Base-by-base conservation (phyloP, 306 rosid species). In the Fagus sylvatica region DNA sequence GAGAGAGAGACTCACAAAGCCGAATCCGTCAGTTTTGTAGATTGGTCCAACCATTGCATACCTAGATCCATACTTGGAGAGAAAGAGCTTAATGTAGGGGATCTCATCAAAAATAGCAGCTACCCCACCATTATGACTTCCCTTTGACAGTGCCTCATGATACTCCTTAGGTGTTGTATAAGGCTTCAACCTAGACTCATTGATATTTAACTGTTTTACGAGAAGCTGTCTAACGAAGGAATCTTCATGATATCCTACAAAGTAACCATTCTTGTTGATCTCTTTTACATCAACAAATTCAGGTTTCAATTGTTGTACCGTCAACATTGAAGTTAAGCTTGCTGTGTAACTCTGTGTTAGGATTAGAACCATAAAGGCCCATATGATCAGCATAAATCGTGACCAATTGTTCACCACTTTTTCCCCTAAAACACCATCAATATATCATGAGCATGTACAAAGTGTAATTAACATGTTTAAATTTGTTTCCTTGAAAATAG, bases 341-440 rank as follows among this genome's bases (percentile, higher is more conserved):
- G 84, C 86, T 2, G 90, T 69, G 75, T 87, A 84, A 62, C 90
- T 79, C 36, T 84, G 86, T 2, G 87, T 80, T 28, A 86, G 74
- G 66, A 86, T 83, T 15, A 83, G 75, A 69, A 83, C 72, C 67
- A 70, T 80, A 22, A 87, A 81, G 33, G 79, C 3, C 88, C 90
- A 87, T 19, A 81, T 32, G 49, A 84, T 76, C 46, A 84, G 22
- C 75, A 81, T 78, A 78, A 81, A 49, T 68, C 81, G 78, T 10
- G 83, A 40, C 77, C 74, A 61, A 36, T 85, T 85, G 86, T 59
- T 85, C 53, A 61, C 16, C 32, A 82, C 39, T 54, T 28, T 79
- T 11, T 78, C 85, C 78, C 72, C 83, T 80, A 46, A 46, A 46
- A 46, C 51, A 46, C 11, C 51, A 46, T 46, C 51, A 46, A 46